phyloP scores from a whole-genome alignment of 1,284 basidiomycete species.

The Mycosarcoma mackinlayi region DNA sequence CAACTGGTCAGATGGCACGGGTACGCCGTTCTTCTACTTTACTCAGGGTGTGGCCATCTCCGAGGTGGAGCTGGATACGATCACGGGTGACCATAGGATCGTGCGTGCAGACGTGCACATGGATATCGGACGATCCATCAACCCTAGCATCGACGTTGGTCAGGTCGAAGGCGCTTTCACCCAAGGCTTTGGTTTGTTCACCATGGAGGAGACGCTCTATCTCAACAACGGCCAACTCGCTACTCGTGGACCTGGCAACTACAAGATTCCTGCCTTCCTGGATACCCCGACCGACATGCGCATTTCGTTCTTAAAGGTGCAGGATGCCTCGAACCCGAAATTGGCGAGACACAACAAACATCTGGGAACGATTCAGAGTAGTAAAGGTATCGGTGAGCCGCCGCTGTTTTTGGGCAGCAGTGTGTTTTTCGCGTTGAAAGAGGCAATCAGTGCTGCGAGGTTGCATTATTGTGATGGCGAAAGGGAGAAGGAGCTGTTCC shows the following conservation, averaged over 20 bases:
- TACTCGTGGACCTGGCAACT: slow-evolving; percentile 66
- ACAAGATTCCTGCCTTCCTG: slow-evolving; percentile 68
- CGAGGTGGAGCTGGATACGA: slow-evolving; percentile 68
- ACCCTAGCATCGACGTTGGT: slow-evolving; percentile 69
- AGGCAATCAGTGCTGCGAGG: slow-evolving; percentile 65
- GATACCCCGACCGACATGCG: slow-evolving; percentile 68
- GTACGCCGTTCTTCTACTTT: slow-evolving; percentile 65
- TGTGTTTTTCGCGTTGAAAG: slow-evolving; percentile 66
- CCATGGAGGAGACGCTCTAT: slow-evolving; percentile 68
- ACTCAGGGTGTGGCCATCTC: slow-evolving; percentile 64
- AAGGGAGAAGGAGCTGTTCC: slow-evolving; percentile 33
- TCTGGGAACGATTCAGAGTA: slow-evolving; percentile 63
- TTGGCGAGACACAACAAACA: slow-evolving; percentile 36
- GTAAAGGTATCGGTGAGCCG: slow-evolving; percentile 64
- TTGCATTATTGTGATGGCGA: slow-evolving; percentile 49
- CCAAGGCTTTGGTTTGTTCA: slow-evolving; percentile 63
- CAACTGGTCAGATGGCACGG: slow-evolving; percentile 61
- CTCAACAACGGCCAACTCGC: slow-evolving; percentile 65
- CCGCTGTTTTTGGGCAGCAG: slow-evolving; percentile 67
- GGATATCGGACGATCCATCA: slow-evolving; percentile 68
- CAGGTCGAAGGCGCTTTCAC: slow-evolving; percentile 67
- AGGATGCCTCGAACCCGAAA: slow-evolving; percentile 34
- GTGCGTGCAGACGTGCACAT: slow-evolving; percentile 63
- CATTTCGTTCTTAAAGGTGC: slow-evolving; percentile 64
- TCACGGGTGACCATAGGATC: slow-evolving; percentile 67